These are phyloP conservation scores for Colletotrichum cordylinicola DNA, from an alignment of 2,329 filamentous ascomycete species.

Conservation along the genomic window DNA sequence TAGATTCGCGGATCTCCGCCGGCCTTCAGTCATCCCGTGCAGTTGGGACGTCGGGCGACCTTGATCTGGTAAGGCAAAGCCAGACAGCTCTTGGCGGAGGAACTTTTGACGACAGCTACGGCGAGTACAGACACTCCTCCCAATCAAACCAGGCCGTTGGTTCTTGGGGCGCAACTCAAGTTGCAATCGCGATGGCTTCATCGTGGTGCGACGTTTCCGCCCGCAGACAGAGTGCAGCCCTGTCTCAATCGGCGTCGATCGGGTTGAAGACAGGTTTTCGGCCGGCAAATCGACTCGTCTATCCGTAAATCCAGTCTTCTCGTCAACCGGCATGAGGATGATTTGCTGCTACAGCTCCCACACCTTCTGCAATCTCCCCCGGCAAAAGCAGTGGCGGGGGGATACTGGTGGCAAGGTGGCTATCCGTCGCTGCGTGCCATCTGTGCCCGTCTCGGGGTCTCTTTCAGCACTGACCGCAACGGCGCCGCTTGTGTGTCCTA, in stretches of 20 bases:
- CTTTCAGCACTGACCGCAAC: not conserved
- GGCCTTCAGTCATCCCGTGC: not conserved
- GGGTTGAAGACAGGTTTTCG: not conserved
- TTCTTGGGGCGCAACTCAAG: not conserved
- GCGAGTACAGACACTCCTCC: not conserved
- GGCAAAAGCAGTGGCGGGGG: not conserved
- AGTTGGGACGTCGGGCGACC: not conserved
- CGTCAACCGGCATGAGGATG: not conserved
- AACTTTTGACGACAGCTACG: not conserved
- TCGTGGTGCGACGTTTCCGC: conserved; percentile 1
- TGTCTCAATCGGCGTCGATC: not conserved
- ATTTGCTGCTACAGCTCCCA: not conserved
- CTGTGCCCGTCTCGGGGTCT: not conserved
- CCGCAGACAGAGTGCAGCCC: not conserved
- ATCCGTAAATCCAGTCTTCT: not conserved
- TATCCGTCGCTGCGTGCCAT: not conserved
- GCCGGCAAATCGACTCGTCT: not conserved
- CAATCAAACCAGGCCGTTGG: not conserved
- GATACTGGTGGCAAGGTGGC: conserved; percentile 1
- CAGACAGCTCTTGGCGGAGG: not conserved
- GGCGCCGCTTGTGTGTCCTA: not conserved
- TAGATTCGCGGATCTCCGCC: not conserved
- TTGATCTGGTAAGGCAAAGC: conserved; percentile 3
- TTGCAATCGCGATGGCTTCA: conserved; percentile 3
- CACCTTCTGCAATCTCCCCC: not conserved